Evolutionary conservation across 148 eudicot species (phyloP).

Genomic region (Chenopodium suecicum): DNA sequence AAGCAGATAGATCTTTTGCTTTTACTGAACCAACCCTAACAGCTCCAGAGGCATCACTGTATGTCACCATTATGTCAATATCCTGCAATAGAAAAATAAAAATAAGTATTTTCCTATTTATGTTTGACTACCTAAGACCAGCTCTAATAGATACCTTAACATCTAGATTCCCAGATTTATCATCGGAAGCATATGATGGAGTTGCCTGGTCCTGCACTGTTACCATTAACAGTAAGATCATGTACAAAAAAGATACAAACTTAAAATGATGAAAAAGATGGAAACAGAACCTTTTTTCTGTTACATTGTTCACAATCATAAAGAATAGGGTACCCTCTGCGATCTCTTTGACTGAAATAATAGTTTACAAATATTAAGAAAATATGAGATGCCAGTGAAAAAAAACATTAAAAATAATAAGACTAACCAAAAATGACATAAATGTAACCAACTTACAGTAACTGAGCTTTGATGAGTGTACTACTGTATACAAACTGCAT

Average conservation of each 20-base stretch:
- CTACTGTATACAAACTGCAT: constrained; percentile 25
- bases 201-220: constrained; percentile 49
- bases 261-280: constrained; percentile 5
- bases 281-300: constrained; percentile 46
- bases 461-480: constrained; percentile 25
- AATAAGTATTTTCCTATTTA: constrained; percentile 30
- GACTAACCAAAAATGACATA: neutral
- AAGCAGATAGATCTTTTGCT: constrained; percentile 80
- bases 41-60: constrained; percentile 76
- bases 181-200: constrained; percentile 23
- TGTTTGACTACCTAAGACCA: constrained; percentile 15
- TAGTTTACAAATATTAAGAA: neutral
- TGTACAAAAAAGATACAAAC: constrained; percentile 7
- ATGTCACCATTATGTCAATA: constrained; percentile 89
- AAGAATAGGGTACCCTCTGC: constrained; percentile 35
- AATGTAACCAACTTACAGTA: constrained; percentile 25
- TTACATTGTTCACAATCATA: constrained; percentile 69
- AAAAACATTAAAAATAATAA: neutral
- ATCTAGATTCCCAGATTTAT: constrained; percentile 41
- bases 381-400: neutral
- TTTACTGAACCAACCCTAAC: constrained; percentile 69
- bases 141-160: constrained; percentile 52
- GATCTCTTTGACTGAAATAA: constrained; percentile 47
- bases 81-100: constrained; percentile 52
- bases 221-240: constrained; percentile 4